Evolutionary conservation across 2,329 filamentous ascomycete genomes (phyloP).

Genomic region (Beauveria scarabaeidicola): DNA sequence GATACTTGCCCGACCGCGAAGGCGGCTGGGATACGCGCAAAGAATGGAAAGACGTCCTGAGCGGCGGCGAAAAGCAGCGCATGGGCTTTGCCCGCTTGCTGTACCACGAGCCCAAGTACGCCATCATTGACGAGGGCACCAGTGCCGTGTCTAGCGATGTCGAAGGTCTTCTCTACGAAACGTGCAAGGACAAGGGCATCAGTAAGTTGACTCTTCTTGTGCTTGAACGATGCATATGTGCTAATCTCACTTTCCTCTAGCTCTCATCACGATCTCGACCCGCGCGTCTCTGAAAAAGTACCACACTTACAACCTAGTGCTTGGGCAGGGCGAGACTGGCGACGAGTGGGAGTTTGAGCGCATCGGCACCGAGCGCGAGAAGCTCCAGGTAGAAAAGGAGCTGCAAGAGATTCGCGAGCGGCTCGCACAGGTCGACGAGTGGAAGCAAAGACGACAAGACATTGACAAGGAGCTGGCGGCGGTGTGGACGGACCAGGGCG

Average conservation of each 20-base stretch:
- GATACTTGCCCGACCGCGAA: slow-evolving; percentile 84
- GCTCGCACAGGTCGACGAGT: slow-evolving; percentile 71
- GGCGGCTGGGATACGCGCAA: slow-evolving; percentile 95
- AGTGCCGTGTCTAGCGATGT: slow-evolving; percentile 92
- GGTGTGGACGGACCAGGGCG: slow-evolving; percentile 50
- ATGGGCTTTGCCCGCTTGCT: slow-evolving; percentile 84
- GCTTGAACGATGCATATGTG: background rate
- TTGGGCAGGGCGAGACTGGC: slow-evolving; percentile 73
- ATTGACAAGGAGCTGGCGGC: slow-evolving; percentile 73
- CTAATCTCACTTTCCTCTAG: slow-evolving; percentile 31
- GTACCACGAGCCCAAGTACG: slow-evolving; percentile 92
- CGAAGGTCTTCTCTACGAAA: slow-evolving; percentile 87
- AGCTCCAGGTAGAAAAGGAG: slow-evolving; percentile 87
- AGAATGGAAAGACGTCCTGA: slow-evolving; percentile 98
- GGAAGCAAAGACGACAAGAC: slow-evolving; percentile 68
- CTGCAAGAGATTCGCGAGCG: slow-evolving; percentile 74
- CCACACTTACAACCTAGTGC: slow-evolving; percentile 80
- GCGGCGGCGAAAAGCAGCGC: slow-evolving; percentile 92
- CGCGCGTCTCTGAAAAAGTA: slow-evolving; percentile 92
- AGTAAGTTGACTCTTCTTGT: slow-evolving; percentile 46
- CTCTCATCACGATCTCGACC: slow-evolving; percentile 91
- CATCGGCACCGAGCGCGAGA: slow-evolving; percentile 89
- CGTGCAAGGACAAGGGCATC: slow-evolving; percentile 85
- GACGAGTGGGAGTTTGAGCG: slow-evolving; percentile 87
- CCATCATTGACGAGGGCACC: slow-evolving; percentile 91